Evolutionary conservation across 75 land plant genomes (phyloP).

Genomic region (Larix kaempferi): DNA sequence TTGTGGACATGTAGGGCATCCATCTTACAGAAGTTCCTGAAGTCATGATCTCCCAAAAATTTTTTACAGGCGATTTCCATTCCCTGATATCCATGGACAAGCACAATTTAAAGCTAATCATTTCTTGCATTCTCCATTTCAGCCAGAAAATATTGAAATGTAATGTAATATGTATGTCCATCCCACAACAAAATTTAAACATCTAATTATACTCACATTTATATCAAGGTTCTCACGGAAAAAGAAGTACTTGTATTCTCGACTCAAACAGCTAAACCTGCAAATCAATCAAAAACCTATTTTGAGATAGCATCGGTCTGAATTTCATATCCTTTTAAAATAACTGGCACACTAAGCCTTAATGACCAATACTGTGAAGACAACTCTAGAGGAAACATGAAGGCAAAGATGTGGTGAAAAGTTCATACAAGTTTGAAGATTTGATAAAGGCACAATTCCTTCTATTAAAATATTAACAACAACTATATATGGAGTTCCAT

Average conservation of each 20-base stretch:
- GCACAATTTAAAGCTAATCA: neutral
- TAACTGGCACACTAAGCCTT: too few species aligned
- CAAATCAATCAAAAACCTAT: slow-evolving; percentile 3
- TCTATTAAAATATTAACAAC: too few species aligned
- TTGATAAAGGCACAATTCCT: too few species aligned
- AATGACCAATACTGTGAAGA: too few species aligned
- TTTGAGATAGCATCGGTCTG: neutral
- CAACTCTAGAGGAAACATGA: too few species aligned
- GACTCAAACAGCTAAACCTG: slow-evolving; percentile 90
- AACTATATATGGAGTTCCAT: too few species aligned
- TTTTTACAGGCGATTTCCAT: slow-evolving; percentile 70
- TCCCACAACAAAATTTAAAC: neutral
- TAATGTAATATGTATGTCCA: neutral
- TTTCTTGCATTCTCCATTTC: neutral
- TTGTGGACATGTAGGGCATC: slow-evolving; percentile 88
- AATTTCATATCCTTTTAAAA: neutral
- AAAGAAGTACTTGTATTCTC: slow-evolving; percentile 89
- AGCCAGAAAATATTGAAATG: neutral
- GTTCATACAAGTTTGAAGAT: too few species aligned
- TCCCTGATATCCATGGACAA: slow-evolving; percentile 30
- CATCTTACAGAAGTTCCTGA: slow-evolving; percentile 97
- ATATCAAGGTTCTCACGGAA: slow-evolving; percentile 66
- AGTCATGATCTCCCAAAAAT: slow-evolving; percentile 90
- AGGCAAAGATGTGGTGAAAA: too few species aligned
- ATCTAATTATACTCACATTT: slow-evolving; percentile 28